Base-by-base conservation (phyloP, 352 stramenopile genomes). In the Phytopythium chamaehyphon region DNA sequence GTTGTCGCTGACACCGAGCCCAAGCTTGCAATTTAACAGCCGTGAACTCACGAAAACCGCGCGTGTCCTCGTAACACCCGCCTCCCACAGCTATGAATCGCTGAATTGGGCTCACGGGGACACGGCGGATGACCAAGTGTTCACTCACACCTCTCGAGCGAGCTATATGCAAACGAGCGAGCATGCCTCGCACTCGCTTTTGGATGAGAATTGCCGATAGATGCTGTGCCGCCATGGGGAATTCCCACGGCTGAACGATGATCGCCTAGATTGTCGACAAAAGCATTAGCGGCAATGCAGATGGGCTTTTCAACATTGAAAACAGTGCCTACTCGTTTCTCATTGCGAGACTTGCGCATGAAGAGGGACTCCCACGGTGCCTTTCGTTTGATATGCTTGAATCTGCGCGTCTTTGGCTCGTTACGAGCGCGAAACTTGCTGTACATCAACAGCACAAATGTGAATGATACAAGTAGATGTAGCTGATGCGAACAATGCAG, bases 211-310 rank as follows among this genome's bases (percentile, higher is more conserved):
- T 68, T 7, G 83, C 83, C 0, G 85, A 73, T 15, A 95, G 60
- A 35, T 93, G 76, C 59, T 91, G 76, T 23, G 85, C 85, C 2
- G 78, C 77, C 81, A 95, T 93, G 22, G 85, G 83, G 35, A 83
- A 82, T 38, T 88, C 73, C 83, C 83, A 93, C 1, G 81, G 81
- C 31, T 69, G 62, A 35, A 69, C 50, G 9, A 95, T 74, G 42
- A 93, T 83, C 18, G 69, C 70, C 81, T 89, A 40, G 5, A 14
- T 19, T 6, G 10, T 49, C 19, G n/a, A 58, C n/a, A 7, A 9
- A 21, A 19, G n/a, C n/a, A 19, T 51, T 19, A 18, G 33, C 18
- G 21, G 21, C 36, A 14, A n/a, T 26, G 12, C 18, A 8, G n/a
- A 42, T 21, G 46, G 19, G n/a, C n/a, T n/a, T n/a, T n/a, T n/a